Evolutionary conservation across 352 stramenopile genomes (phyloP).

Genomic region (Phytophthora capsici): DNA sequence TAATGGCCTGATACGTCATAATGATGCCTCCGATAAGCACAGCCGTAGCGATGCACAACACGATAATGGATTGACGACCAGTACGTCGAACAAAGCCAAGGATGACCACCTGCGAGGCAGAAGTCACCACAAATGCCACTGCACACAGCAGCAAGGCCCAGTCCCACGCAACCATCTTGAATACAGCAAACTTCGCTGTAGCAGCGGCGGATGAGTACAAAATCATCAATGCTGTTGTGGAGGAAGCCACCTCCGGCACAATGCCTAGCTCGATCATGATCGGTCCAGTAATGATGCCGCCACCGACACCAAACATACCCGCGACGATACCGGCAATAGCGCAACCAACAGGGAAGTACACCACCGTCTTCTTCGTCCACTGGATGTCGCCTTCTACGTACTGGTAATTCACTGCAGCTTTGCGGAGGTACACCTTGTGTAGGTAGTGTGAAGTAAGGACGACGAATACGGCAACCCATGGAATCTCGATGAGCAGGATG

Average conservation of each 20-base stretch:
- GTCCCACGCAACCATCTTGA: slow-evolving; percentile 57
- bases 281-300: slow-evolving; percentile 60
- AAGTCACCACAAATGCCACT: slow-evolving; percentile 55
- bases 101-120: slow-evolving; percentile 55
- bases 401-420: slow-evolving; percentile 40
- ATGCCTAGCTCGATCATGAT: slow-evolving; percentile 70
- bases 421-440: slow-evolving; percentile 39
- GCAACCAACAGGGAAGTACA: slow-evolving; percentile 46
- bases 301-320: slow-evolving; percentile 58
- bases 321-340: slow-evolving; percentile 49
- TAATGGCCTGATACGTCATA: slow-evolving; percentile 60
- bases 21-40: slow-evolving; percentile 43
- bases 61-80: slow-evolving; percentile 56
- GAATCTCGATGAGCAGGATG: slow-evolving; percentile 51
- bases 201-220: slow-evolving; percentile 55
- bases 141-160: slow-evolving; percentile 41
- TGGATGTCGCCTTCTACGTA: slow-evolving; percentile 45
- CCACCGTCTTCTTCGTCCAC: slow-evolving; percentile 42
- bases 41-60: slow-evolving; percentile 55
- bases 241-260: slow-evolving; percentile 53
- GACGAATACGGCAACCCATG: slow-evolving; percentile 56
- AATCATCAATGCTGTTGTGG: slow-evolving; percentile 56
- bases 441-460: slow-evolving; percentile 30
- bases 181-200: slow-evolving; percentile 54
- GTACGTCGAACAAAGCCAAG: slow-evolving; percentile 50